Evolutionary conservation across 2,329 filamentous ascomycete species (phyloP), one percentile per base, ranked within the genome.

Genomic region (Hypoxylon sp.): DNA sequence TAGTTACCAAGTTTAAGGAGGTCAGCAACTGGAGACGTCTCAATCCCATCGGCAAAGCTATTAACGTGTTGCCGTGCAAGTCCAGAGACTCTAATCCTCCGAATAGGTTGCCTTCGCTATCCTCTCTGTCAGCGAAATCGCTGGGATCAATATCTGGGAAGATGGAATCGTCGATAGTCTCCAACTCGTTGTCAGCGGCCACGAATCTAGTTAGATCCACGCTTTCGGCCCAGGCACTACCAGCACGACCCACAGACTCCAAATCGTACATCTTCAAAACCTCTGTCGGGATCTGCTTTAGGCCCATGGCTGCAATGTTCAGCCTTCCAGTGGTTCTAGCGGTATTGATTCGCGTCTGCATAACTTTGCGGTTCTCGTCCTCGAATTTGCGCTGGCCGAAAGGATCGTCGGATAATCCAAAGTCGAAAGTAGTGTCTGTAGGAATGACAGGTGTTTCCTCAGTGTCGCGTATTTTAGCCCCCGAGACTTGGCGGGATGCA

Each of bases 261-360:
- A 92, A 83, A 71, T 93, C 91, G 76, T 97, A 98, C 94, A 98
- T 98, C 57, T 89, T 88, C 79, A 97, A 81, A 0, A 98, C 91
- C 74, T 96, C 92, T 1, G 86, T 79, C 0, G 96, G 96, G 2
- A 99, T 91, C 61, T 91, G 85, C 65, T 89, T 91, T 38, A 99
- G 78, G 0, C 89, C 87, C 83, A 98, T 86, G 0, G 92, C 93
- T 0, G 94, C 90, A 74, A 99, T 94, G 69, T 97, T 97, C 38
- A 99, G 83, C 53, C 90, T 87, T 2, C 96, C 96, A 33, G 91
- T 91, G 0, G 86, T 89, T 49, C 93, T 86, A 1, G 92, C 96
- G 14, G 86, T 81, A 59, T 88, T 86, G 20, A 97, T 86, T 0
- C 93, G 89, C 65, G 91, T 91, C 60, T 87, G 85, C 24, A 97